Percentiles rank a stretch among this genome's conserved stretches.
Conservation (phyloP, 2,329 filamentous ascomycete genomes). For the Allantophomopsis cytisporea region DNA sequence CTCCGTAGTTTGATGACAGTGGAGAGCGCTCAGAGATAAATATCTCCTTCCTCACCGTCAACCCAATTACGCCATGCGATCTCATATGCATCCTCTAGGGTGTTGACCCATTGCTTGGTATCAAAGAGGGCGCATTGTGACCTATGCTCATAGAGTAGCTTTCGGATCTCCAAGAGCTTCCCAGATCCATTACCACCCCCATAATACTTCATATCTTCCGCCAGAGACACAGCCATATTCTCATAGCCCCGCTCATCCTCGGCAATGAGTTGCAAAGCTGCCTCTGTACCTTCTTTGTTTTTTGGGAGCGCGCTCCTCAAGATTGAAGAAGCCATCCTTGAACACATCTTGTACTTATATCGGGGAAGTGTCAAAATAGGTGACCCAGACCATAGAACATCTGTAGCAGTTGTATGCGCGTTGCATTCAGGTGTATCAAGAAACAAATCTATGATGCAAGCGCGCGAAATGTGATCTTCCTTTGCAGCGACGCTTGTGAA, state of each 20-base stretch:
- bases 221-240: slow-evolving; percentile 56
- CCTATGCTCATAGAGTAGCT: slow-evolving; percentile 68
- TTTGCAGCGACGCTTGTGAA: slow-evolving; percentile 98
- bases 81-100: slow-evolving; percentile 80
- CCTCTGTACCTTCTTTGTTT: slow-evolving; percentile 47
- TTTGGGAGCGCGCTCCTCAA: slow-evolving; percentile 78
- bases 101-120: slow-evolving; percentile 78
- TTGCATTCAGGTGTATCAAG: slow-evolving; percentile 97
- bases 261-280: slow-evolving; percentile 66
- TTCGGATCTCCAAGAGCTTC: slow-evolving; percentile 64
- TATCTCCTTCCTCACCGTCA: slow-evolving; percentile 75
- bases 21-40: slow-evolving; percentile 47
- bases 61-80: slow-evolving; percentile 86
- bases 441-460: slow-evolving; percentile 85
- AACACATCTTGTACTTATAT: slow-evolving; percentile 98
- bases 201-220: slow-evolving; percentile 40
- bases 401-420: slow-evolving; percentile 91
- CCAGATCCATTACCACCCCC: slow-evolving; percentile 44
- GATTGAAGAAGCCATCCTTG: slow-evolving; percentile 92
- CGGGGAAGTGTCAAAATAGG: slow-evolving; percentile 81
- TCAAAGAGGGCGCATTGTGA: slow-evolving; percentile 86
- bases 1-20: no score
- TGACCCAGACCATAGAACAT: slow-evolving; percentile 92
- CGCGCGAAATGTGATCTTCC: slow-evolving; percentile 82
- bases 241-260: slow-evolving; percentile 75